Conservation (phyloP, 2,329 filamentous ascomycete species). For the Aspergillus cejpii region DNA sequence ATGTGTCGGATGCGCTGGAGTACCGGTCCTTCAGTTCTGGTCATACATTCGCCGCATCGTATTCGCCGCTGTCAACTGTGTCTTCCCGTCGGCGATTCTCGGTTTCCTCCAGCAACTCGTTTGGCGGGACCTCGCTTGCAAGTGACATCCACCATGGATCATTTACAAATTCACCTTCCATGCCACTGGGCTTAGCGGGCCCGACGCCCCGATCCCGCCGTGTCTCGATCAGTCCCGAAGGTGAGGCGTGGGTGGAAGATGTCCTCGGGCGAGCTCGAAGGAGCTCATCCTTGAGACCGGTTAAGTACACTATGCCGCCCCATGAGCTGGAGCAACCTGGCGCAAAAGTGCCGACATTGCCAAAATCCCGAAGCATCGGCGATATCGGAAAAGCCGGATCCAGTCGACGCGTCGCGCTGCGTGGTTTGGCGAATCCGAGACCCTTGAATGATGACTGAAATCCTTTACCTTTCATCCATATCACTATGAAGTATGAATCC, state of each 20-base stretch:
- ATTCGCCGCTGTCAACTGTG: constrained; percentile 25
- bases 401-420: constrained; percentile 36
- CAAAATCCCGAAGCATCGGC: constrained; percentile 35
- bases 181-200: constrained; percentile 42
- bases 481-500: no score
- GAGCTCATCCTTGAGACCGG: constrained; percentile 30
- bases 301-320: constrained; percentile 17
- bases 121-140: constrained; percentile 25
- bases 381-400: constrained; percentile 34
- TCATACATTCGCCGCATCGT: constrained; percentile 23
- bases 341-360: constrained; percentile 15
- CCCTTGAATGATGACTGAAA: neutral
- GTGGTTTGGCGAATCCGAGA: constrained; percentile 29
- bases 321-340: constrained; percentile 15
- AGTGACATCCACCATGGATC: constrained; percentile 23
- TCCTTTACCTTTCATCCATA: no score
- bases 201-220: constrained; percentile 38
- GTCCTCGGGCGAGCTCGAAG: constrained; percentile 41
- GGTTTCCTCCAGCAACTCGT: constrained; percentile 34
- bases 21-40: constrained; percentile 25
- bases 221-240: constrained; percentile 40
- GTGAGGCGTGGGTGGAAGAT: constrained; percentile 45
- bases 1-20: constrained; percentile 26
- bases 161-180: constrained; percentile 24
- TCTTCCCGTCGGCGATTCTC: constrained; percentile 32